phyloP scores from a whole-genome alignment of 208 protist species.

The Leishmania tropica region DNA sequence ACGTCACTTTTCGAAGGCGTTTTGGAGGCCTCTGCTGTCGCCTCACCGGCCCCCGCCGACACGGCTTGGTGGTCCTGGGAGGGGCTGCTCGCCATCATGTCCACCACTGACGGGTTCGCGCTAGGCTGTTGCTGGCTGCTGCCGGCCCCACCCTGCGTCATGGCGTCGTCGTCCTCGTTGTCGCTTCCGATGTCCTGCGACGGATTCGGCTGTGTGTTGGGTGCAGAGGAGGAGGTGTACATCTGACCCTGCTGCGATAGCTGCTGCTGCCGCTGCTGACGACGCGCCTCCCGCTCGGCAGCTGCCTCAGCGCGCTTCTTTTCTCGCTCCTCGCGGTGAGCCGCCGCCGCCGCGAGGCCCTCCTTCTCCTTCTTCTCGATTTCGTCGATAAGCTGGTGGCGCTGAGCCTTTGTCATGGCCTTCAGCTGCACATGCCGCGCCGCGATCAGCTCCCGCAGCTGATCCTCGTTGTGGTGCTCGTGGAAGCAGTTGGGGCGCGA shows the following conservation, averaged over 20 bases:
- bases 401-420: conserved; percentile 80
- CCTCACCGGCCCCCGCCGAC: not conserved
- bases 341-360: conserved; percentile 50
- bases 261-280: conserved; percentile 27
- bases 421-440: conserved; percentile 73
- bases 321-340: conserved; percentile 41
- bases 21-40: not conserved
- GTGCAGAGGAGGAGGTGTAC: conserved; percentile 9
- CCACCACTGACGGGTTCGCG: conserved; percentile 5
- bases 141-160: conserved; percentile 7
- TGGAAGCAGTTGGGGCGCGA: conserved; percentile 78
- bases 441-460: conserved; percentile 81
- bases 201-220: conserved; percentile 27
- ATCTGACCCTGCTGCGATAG: conserved; percentile 18
- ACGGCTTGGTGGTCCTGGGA: conserved; percentile 11
- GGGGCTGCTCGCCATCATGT: not conserved
- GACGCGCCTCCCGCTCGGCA: conserved; percentile 18
- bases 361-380: conserved; percentile 69
- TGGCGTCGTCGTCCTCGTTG: conserved; percentile 25
- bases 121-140: conserved; percentile 11
- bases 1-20: conserved; percentile 9
- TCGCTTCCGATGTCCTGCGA: conserved; percentile 38
- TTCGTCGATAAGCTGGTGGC: conserved; percentile 61
- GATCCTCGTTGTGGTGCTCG: conserved; percentile 79
- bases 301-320: conserved; percentile 28